Conservation (phyloP, 257 asterid genomes). For the Parsonsia alboflavescens region DNA sequence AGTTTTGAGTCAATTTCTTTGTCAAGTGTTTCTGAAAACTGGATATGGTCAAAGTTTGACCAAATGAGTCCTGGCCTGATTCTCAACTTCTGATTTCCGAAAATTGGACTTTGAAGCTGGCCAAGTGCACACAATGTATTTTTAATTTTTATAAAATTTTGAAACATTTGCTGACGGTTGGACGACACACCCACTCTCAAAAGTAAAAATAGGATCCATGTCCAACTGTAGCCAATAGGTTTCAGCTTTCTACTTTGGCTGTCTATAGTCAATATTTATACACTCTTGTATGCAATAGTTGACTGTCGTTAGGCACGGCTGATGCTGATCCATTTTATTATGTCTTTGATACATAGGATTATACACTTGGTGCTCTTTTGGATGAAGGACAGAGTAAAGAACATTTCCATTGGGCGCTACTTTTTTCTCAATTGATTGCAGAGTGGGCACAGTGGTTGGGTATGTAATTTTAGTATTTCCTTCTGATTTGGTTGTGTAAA, state of each 20-base stretch:
- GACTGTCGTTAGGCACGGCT: not conserved
- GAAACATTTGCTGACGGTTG: too few species aligned
- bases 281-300: not conserved
- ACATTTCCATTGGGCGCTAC: slow-evolving; percentile 68
- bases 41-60: too few species aligned
- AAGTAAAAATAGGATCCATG: too few species aligned
- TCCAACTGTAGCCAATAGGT: not conserved
- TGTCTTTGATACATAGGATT: slow-evolving; percentile 30
- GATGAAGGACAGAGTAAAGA: slow-evolving; percentile 59
- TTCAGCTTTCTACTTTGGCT: not conserved
- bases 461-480: slow-evolving; percentile 25
- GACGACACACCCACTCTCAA: too few species aligned
- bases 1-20: too few species aligned
- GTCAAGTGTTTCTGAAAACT: too few species aligned
- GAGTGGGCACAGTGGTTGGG: slow-evolving; percentile 99
- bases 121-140: too few species aligned
- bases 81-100: too few species aligned
- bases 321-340: not conserved
- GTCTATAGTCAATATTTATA: not conserved
- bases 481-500: not conserved
- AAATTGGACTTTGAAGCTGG: too few species aligned
- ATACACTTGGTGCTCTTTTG: slow-evolving; percentile 47
- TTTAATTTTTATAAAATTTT: too few species aligned
- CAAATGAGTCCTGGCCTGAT: too few species aligned
- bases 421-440: slow-evolving; percentile 68